Base-by-base conservation (phyloP, 768 basidiomycete species). In the Lactifluus hygrophoroides region DNA sequence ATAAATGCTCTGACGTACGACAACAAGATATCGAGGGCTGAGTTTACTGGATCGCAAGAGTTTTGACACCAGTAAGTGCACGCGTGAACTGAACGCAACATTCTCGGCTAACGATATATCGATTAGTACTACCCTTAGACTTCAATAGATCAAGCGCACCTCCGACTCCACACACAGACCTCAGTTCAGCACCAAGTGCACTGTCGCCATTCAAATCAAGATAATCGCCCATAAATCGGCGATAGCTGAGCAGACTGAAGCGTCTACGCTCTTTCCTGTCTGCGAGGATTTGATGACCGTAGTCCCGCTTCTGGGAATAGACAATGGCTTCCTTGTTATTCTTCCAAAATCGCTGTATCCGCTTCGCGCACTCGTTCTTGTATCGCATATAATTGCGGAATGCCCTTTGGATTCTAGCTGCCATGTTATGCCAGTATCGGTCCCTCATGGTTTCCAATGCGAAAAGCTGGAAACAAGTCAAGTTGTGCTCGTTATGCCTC, bases 401-500 rank as follows among this genome's bases (percentile, higher is more conserved):
- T 5, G 93, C 93, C 34, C 96, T 85, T 71, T 99, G 96, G 51
- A 99, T 99, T 45, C 96, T 87, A 25, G 75, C 82, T 0, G 96
- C 96, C 96, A 99, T 99, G 72, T 97, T 98, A 71, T 99, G 96
- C 96, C 96, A 99, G 72, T 98, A 99, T 53, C 90, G 84, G 70
- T 99, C 96, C 51, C 96, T 86, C 92, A 98, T 98, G 7, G 92
- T 94, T 75, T 99, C 96, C 56, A 99, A 76, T 13, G 95, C 96
- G 70, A 99, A 99, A 21, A 99, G 82, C 92, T 97, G 57, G 7
- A 50, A 51, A 17, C 5, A 4, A 40, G 25, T 64, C 45, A 54
- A 57, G n/a, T 21, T 49, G 19, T 32, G 5, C 28, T 23, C 23
- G 23, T n/a, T 47, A 57, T 32, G 34, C 48, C 6, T 54, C 51